Evolutionary conservation across 177 flowering plant genomes (phyloP).

Genomic region (Vitis hybrid): DNA sequence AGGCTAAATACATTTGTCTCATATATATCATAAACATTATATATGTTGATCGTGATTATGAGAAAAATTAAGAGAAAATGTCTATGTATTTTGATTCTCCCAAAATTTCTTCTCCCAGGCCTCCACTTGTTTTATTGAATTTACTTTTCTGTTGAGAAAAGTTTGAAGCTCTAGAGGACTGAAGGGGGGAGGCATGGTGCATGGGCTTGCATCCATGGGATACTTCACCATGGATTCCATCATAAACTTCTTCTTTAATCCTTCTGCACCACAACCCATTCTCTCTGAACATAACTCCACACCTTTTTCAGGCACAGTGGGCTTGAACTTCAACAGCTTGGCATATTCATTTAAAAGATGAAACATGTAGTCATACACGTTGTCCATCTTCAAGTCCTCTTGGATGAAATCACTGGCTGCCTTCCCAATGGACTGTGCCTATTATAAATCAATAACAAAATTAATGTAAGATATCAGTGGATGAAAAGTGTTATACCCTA

Average conservation of each 20-base stretch:
- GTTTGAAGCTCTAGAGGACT: conserved; percentile 21
- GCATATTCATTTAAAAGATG: conserved; percentile 35
- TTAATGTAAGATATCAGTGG: neutral
- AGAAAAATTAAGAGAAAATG: too few species aligned
- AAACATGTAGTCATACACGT: conserved; percentile 47
- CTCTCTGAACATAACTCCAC: conserved; percentile 25
- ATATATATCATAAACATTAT: too few species aligned
- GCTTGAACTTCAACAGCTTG: conserved; percentile 34
- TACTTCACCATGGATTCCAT: conserved; percentile 31
- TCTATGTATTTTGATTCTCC: neutral
- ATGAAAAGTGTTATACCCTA: neutral
- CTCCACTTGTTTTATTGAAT: conserved; percentile 25
- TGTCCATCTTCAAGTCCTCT: conserved; percentile 35
- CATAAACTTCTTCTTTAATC: conserved; percentile 27
- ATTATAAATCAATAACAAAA: conserved; percentile 1
- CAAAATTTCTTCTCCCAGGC: conserved; percentile 28
- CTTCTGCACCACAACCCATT: conserved; percentile 28
- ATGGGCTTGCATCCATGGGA: conserved; percentile 26
- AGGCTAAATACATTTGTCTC: too few species aligned
- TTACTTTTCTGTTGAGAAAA: conserved; percentile 16
- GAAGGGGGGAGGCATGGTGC: conserved; percentile 35
- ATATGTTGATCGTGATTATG: too few species aligned
- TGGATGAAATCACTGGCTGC: conserved; percentile 29
- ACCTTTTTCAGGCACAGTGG: conserved; percentile 19
- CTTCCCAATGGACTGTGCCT: conserved; percentile 37